Evolutionary conservation across 2,329 filamentous ascomycete genomes (phyloP), one percentile per base, ranked within the genome.

Genomic region (Neofusicoccum laricinum): DNA sequence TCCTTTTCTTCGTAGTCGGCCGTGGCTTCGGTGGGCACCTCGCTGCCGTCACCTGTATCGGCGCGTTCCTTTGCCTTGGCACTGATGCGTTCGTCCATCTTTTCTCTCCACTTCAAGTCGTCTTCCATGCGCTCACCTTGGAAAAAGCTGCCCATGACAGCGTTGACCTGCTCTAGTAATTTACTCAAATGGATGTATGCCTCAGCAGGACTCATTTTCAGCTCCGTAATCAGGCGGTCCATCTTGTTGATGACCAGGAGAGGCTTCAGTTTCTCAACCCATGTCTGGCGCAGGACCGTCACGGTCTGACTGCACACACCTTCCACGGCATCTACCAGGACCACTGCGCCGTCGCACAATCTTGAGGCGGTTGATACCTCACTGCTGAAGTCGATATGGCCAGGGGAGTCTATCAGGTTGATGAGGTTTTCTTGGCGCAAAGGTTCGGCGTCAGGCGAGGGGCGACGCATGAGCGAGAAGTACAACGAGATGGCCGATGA

Each of bases 121-220:
- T 98, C 94, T 76, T 98, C 95, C 95, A 99, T 99, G 58, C 95
- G 88, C 78, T 99, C 95, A 61, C 95, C 95, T 71, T 97, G 93
- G 75, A 97, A 97, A 77, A 99, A 99, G 75, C 93, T 97, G 69
- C 95, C 95, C 68, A 99, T 89, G 6, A 99, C 93, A 45, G 95
- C 95, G 75, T 99, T 99, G 55, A 99, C 92, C 75, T 98, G 95
- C 75, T 98, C 95, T 7, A 99, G 79, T 3, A 98, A 84, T 75
- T 93, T 95, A 76, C 85, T 93, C 14, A 99, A 79, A 78, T 99
- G 95, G 25, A 88, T 87, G 73, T 96, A 96, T 40, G 95, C 95
- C 76, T 99, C 95, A 15, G 80, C 83, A 0, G 95, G 93, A 7
- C 88, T 96, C 90, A 99, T 93, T 75, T 96, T 94, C 62, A 97